Evolutionary conservation across 805 yeast genomes (phyloP), one percentile per base, ranked within the genome.

Genomic region (Phaffomyces thermotolerans): DNA sequence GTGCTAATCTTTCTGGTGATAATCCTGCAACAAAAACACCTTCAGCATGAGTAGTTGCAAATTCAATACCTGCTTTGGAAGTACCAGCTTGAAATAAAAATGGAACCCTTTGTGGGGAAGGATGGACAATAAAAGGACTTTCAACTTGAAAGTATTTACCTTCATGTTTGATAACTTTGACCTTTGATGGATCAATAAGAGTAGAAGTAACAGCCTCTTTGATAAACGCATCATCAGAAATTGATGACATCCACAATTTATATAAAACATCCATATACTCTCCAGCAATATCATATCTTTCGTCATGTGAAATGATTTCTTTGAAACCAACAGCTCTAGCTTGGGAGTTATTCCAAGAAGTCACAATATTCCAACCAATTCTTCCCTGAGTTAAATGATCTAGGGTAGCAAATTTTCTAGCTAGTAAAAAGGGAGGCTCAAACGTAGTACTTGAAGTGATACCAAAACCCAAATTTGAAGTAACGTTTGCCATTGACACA

Each of bases 341-440:
- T 8, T 72, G 72, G 45, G 69, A 59, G 42, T 69, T 70, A 42
- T 67, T 56, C 46, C 68, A 68, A 4, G 72, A 66, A 12, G 72
- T 65, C 34, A 69, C 75, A 18, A 69, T 64, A 47, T 69, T 69
- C 75, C 75, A 69, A 20, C 74, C 75, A 44, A 69, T 52, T 48
- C 75, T 59, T 7, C 75, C 75, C 13, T 62, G 56, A 6, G 72
- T 64, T 40, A 69, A 59, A 43, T 68, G 69, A 46, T 69, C 74
- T 38, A 69, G 53, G 0, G 74, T 69, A 4, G 72, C 64, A 34
- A 69, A 52, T 34, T 73, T 55, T 51, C 73, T 55, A 14, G 72
- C 67, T 27, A 69, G 54, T 43, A 62, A 65, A 41, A 65, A 69
- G 0, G 74, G 73, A 8, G 62, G 63, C 40, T 70, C 75, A 45